Evolutionary conservation across 1,284 basidiomycete genomes (phyloP), one percentile per base, ranked within the genome.

Genomic region (Lentinus polychrous): DNA sequence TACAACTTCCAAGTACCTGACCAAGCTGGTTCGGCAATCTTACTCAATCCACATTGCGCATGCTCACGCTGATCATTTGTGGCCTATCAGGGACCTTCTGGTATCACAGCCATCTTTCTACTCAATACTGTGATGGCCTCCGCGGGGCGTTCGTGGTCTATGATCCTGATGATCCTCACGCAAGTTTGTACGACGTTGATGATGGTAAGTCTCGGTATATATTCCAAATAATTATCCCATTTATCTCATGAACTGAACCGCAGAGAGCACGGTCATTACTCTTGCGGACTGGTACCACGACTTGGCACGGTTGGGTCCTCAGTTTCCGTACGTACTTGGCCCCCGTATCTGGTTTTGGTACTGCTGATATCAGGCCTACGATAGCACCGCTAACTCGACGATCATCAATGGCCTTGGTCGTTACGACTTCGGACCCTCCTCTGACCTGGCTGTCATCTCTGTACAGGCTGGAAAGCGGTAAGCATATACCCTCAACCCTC

Each of bases 331-430:
- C 23, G 58, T 48, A 15, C 7, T 17, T 6, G 35, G 14, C 14
- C 14, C 12, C 20, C 32, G 5, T 2, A 17, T 2, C 22, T 1
- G 20, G 8, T 23, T 2, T 18, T 20, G n/a, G n/a, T n/a, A n/a
- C n/a, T n/a, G 12, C 27, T 36, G 18, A 8, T 11, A 27, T 46
- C 2, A 23, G 8, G 17, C 15, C 35, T 22, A 3, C 12, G 11
- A 10, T 15, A 50, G 49, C 3, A 41, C 38, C 31, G n/a, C 55
- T 11, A 49, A 57, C 37, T 47, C 71, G 0, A 77, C 73, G 1
- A 58, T 82, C 2, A 76, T 84, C 59, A 83, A 83, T 47, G 73
- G 74, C 5, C 56, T 63, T 22, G 74, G 74, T 5, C 60, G 67
- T 3, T 66, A 53, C 47, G 14, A 23, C 2, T 60, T 59, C 8